Percentiles rank a stretch among this genome's conserved stretches.
phyloP scores from a whole-genome alignment of 2,329 filamentous ascomycete species.

The Sporothrix schenckii region DNA sequence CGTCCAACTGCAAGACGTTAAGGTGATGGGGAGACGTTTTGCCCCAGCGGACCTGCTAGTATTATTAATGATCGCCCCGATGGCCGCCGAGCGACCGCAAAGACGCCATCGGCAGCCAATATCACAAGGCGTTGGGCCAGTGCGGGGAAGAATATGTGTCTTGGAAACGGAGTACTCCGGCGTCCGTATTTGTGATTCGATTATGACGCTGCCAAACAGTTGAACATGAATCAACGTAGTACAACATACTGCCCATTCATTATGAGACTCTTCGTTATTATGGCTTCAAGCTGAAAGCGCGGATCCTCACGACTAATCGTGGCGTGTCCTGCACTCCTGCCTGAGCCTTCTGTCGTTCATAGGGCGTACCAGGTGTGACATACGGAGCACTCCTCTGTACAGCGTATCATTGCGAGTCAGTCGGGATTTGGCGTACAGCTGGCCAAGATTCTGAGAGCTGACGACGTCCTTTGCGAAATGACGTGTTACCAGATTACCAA shows the following conservation, averaged over 20 bases:
- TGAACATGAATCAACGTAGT: no score
- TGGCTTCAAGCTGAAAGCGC: not conserved
- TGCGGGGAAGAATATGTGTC: constrained; percentile 10
- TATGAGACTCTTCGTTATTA: no score
- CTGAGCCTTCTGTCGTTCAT: not conserved
- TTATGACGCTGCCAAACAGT: no score
- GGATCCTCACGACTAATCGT: not conserved
- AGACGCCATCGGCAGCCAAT: constrained; percentile 25
- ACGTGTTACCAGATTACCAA: not conserved
- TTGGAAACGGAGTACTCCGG: no score
- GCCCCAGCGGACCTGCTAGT: not conserved
- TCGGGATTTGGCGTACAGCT: not conserved
- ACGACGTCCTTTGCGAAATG: constrained; percentile 21
- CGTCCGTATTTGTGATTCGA: no score
- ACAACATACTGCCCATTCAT: no score
- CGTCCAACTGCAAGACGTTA: not conserved
- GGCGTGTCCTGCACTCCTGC: not conserved
- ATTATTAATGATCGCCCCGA: constrained; percentile 23
- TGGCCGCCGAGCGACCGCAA: not conserved
- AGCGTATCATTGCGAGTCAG: not conserved
- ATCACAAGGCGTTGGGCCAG: not conserved
- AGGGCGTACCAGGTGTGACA: not conserved
- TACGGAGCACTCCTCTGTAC: not conserved
- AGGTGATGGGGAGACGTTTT: not conserved
- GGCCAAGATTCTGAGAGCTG: not conserved